Base-by-base conservation (phyloP, 495 filamentous ascomycete genomes). In the Cercophora scortea region DNA sequence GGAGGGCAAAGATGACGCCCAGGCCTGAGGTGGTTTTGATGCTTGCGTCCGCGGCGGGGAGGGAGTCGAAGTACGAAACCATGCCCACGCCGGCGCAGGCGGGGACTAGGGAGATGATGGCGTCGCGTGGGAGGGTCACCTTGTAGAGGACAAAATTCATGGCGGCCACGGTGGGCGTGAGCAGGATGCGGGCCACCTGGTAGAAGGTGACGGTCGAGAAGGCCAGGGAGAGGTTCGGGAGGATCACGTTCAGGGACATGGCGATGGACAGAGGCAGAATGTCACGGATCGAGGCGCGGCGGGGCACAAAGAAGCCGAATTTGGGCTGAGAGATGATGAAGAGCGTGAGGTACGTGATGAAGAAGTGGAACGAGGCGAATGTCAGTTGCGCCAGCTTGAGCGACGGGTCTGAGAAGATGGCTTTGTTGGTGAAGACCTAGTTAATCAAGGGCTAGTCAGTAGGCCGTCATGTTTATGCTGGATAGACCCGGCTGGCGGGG, bases 341-440 rank as follows among this genome's bases (percentile, higher is more conserved):
- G 36, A 88, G 71, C 35, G 83, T 84, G 16, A 81, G 61, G 57
- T 71, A 84, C 43, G 85, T 88, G 71, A 85, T 73, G 64, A 82
- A 74, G 73, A 89, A 88, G 66, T 89, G 86, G 67, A 87, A 86
- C 35, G 79, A 69, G 16, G 84, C 84, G 59, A 88, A 88, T 38
- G 84, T 78, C 32, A 86, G 72, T 67, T 88, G 86, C 51, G 76
- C 79, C 34, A 83, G 72, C 53, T 80, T 81, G 57, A 89, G 76
- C 47, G 76, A 78, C 17, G 79, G 75, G 53, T 86, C 76, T 18
- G 81, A 79, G 67, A 89, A 87, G 59, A 89, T 86, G 42, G 75
- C 77, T 67, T 89, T 88, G 68, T 88, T 89, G 39, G 81, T 86
- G 64, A 88, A 88, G 47, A 89, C 83, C 85, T 88, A 54, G n/a